Evolutionary conservation across 345 rosid species (phyloP), one percentile per base, ranked within the genome.

Genomic region (Abelmoschus esculentus): DNA sequence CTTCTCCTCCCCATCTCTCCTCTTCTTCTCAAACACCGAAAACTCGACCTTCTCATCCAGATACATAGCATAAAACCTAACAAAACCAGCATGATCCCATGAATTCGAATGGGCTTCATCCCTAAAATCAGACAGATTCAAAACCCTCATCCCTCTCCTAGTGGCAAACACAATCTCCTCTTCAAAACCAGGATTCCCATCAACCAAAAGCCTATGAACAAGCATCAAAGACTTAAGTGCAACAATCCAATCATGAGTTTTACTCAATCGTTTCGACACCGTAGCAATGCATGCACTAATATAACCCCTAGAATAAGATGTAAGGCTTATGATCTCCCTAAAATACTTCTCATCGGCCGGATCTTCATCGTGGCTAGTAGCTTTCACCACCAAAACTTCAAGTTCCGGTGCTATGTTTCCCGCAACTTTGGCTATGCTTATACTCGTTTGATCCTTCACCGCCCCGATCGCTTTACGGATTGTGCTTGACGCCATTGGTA

Each of bases 391-490:
- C 49, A 89, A 86, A 17, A 95, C 99, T 72, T 95, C 97, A 3
- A 95, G 96, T 76, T 91, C 98, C 54, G 99, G 98, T 15, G 98
- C 96, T 77, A 90, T 67, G 82, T 90, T 91, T 56, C 99, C 87
- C 0, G 93, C 88, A 14, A 95, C 96, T 73, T 91, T 95, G 11
- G 99, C 99, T 29, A 95, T 75, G 61, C 99, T 81, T 3, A 95
- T 95, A 62, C 97, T 95, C 8, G 99, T 95, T 56, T 95, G 99
- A 67, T 95, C 99, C 75, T 95, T 95, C 44, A 95, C 97, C 4
- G 93, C 90, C 55, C 99, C 99, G 58, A 95, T 87, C 71, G 99
- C 97, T 73, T 88, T 95, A 19, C 98, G 87, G 71, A 95, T 89
- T 65, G 95, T 85, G 86, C 89, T 91, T 59, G 89, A 78, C 62